Conservation (phyloP, 1,284 basidiomycete genomes). For the Inonotus hispidus region DNA sequence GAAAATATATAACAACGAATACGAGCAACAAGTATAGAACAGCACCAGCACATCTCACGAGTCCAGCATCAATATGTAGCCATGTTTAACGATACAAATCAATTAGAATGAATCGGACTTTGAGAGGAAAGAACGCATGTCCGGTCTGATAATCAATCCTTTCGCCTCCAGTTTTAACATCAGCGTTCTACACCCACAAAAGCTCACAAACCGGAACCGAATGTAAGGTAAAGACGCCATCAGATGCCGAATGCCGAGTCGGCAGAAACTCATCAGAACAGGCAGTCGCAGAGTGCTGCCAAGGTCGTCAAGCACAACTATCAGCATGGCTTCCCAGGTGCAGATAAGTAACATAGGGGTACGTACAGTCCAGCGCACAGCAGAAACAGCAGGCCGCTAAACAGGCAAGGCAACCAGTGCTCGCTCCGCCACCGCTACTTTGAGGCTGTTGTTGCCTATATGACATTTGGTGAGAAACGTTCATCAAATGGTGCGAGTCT, state of each 20-base stretch:
- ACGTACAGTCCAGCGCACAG: constrained; percentile 73
- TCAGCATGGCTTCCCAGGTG: constrained; percentile 5
- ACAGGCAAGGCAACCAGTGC: constrained; percentile 58
- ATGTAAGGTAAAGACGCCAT: background rate
- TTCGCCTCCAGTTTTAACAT: too few relatives aligned
- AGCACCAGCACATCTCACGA: background rate
- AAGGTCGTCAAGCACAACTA: constrained; percentile 12
- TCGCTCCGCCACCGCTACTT: constrained; percentile 36
- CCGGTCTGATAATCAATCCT: too few relatives aligned
- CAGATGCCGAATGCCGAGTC: background rate
- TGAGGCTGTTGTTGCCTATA: constrained; percentile 47
- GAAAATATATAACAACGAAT: background rate
- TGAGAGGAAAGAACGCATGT: background rate
- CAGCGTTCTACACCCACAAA: background rate
- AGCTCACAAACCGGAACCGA: background rate
- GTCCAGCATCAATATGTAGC: background rate
- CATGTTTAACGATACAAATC: constrained; percentile 8
- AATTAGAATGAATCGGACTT: background rate
- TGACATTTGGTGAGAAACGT: background rate
- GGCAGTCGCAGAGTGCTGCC: constrained; percentile 67
- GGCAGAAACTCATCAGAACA: constrained; percentile 41
- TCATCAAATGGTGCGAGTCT: constrained; percentile 9
- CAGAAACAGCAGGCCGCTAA: constrained; percentile 67
- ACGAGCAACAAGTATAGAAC: background rate
- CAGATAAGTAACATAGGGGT: constrained; percentile 4